phyloP scores from a whole-genome alignment of 805 yeast species.

The Torulaspora maleeae region DNA sequence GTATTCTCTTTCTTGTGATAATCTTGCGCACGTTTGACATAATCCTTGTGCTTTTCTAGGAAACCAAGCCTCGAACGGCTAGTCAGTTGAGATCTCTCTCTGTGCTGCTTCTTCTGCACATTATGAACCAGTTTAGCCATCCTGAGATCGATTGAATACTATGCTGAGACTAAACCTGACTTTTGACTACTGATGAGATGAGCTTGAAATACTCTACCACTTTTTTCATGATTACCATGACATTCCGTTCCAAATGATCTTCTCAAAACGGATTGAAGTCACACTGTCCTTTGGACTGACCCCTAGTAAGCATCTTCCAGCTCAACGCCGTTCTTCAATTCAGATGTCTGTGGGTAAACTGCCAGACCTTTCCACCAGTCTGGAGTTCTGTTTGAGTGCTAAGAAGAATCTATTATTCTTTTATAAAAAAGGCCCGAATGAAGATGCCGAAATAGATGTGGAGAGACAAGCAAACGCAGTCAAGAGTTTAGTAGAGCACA shows the following conservation, averaged over 20 bases:
- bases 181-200: constrained; percentile 44
- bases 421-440: constrained; percentile 8
- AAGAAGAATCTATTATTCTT: constrained; percentile 21
- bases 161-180: not conserved
- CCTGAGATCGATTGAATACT: not conserved
- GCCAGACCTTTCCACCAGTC: constrained; percentile 21
- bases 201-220: constrained; percentile 37
- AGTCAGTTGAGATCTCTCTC: constrained; percentile 85
- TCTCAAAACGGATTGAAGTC: not conserved
- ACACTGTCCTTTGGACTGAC: not conserved
- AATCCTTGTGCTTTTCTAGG: constrained; percentile 88
- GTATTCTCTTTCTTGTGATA: constrained; percentile 55
- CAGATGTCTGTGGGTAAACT: constrained; percentile 9
- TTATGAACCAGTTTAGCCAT: constrained; percentile 85
- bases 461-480: constrained; percentile 12
- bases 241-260: not conserved
- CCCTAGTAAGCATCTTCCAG: not conserved
- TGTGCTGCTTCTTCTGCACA: constrained; percentile 92
- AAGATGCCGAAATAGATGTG: constrained; percentile 5
- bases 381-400: constrained; percentile 19
- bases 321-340: not conserved
- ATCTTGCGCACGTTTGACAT: constrained; percentile 64
- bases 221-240: not conserved
- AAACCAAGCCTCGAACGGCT: constrained; percentile 74
- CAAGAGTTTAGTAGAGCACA: constrained; percentile 10